Evolutionary conservation across 306 rosid genomes (phyloP), one percentile per base, ranked within the genome.

Genomic region (Prunus davidiana): DNA sequence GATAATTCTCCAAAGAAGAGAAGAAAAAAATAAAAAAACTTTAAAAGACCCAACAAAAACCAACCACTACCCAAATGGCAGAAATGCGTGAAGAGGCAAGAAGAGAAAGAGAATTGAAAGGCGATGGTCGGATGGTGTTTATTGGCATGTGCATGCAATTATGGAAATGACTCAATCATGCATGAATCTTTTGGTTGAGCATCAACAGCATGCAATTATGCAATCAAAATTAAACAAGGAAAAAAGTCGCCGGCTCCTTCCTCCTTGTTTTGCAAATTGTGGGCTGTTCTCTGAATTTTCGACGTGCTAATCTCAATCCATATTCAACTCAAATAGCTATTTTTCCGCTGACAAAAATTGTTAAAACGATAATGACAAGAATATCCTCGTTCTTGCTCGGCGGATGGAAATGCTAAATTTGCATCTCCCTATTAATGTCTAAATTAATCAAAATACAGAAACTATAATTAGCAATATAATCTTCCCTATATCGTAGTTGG

Each of bases 21-120:
- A 6, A 7, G 18, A 41, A 16, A 58, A 22, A 27, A 24, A 12
- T 3, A 58, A 6, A 14, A 73, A 12, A 12, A 12, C 5, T 13
- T 47, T 13, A 0, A 47, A 2, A 15, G 64, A 60, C 79, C 86
- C 86, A 84, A 77, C 54, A 76, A 57, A 78, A 51, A 32, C 71
- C 30, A 80, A 22, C 20, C 75, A 65, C 62, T 13, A 6, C 67
- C 52, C 52, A 38, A 34, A 70, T 11, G 46, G 12, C 3, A 70
- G 16, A 28, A 15, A 50, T 27, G 19, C 18, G 62, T 20, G 65
- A 72, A 38, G 66, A 38, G 66, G 52, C 52, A 38, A 20, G 30
- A 22, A 71, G 24, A 52, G 25, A 22, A 22, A 20, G 50, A 67
- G 54, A n/a, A 67, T 46, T 67, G 30, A 22, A 67, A 13, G 56